Conservation (phyloP, 2,329 filamentous ascomycete genomes). For the Teratosphaeria destructans region DNA sequence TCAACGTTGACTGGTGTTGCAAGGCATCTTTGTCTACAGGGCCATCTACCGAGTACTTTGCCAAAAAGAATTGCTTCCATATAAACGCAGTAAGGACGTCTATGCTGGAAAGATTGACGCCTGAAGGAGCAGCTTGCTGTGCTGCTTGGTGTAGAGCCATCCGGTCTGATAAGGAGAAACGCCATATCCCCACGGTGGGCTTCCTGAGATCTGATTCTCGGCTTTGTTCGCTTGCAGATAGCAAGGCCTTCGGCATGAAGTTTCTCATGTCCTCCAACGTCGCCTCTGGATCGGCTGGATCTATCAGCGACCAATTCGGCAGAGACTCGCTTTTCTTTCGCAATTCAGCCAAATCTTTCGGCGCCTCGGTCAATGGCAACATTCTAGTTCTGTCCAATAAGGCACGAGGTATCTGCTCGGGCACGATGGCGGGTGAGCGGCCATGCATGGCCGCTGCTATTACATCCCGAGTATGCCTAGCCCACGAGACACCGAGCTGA, state of each 20-base stretch:
- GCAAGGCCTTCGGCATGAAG: background rate
- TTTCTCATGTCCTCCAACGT: background rate
- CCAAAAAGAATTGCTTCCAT: constrained; percentile 2
- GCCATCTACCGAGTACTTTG: background rate
- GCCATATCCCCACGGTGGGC: constrained; percentile 2
- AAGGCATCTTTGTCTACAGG: background rate
- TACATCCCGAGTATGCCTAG: background rate
- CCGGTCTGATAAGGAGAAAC: background rate
- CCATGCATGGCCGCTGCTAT: background rate
- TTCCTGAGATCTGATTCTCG: background rate
- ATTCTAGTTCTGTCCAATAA: background rate
- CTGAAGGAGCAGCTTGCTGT: background rate
- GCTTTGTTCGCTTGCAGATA: background rate
- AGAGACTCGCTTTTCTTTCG: background rate
- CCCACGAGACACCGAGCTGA: constrained; percentile 1
- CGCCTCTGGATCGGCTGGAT: background rate
- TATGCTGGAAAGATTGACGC: background rate
- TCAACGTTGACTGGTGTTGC: background rate
- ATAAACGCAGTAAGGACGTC: constrained; percentile 4
- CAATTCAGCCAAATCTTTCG: background rate
- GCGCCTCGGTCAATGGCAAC: background rate
- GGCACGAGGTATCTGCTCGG: background rate
- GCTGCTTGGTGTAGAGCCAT: background rate
- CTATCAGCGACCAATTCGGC: background rate
- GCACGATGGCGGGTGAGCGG: background rate